Base-by-base conservation (phyloP, 306 rosid species). In the Pueraria montana region DNA sequence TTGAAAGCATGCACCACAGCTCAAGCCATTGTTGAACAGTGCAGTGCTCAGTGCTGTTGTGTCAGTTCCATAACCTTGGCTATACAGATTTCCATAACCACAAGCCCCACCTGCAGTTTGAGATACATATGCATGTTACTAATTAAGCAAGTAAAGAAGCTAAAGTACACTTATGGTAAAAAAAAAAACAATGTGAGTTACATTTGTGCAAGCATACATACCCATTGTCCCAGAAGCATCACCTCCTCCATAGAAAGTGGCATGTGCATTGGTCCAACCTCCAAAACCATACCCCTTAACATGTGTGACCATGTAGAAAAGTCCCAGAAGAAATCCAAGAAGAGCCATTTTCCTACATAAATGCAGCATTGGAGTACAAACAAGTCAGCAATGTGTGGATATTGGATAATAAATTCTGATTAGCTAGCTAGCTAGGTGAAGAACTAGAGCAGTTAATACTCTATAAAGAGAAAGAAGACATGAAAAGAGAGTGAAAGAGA, bases 181-280 rank as follows among this genome's bases (percentile, higher is more conserved):
- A 64, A 1, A 27, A 62, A 66, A 34, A n/a, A 4, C 32, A 62
- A 17, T 3, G 27, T 74, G 74, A 81, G 80, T 61, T 34, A 61
- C 62, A 55, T 70, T 46, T 46, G 14, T 70, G 48, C 11, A 40
- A 3, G 32, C 70, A 72, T 75, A 10, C 90, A 64, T 80, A 87
- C 90, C 90, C 90, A 87, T 87, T 72, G 90, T 87, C 32, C 90
- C 90, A 56, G 90, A 81, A 56, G 90, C 90, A 79, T 87, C 90
- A 49, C 87, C 68, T 5, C 90, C 90, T 26, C 90, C 90, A 73
- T 87, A 87, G 69, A 87, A 87, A 38, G 90, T 87, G 77, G 87
- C 90, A 43, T 84, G 90, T 21, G 87, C 90, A 84, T 56, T 73
- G 9, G 38, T 85, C 90, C 90, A 87, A 40, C 82, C 84, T 16